Evolutionary conservation across 202 grass and related monocot species (phyloP), one percentile per base, ranked within the genome.

Genomic region (Musa balbisiana): DNA sequence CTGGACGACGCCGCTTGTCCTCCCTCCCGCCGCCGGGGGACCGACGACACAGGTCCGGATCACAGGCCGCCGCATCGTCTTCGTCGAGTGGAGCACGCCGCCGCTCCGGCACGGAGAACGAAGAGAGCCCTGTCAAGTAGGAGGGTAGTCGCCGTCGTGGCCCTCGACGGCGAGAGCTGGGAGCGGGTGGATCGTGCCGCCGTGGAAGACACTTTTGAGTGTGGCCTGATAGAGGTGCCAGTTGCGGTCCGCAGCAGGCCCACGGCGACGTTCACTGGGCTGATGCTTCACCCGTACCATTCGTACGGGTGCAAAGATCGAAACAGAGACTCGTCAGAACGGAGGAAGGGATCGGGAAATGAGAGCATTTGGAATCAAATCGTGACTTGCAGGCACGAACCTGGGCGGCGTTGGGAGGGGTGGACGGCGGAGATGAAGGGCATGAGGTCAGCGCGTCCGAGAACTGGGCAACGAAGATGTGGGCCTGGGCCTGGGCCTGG

Each of bases 391-490:
- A 9, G 2, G 19, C 33, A 20, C 81, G 3, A 71, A 96, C 90
- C 90, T 51, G 94, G 87, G 33, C 90, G 87, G 33, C 90, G 94
- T 63, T 90, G 86, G 1, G 77, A 43, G 6, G 88, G 82, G 16
- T 88, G 85, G 52, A 93, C 94, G 67, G 88, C 87, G 59, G 87
- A 88, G 85, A 98, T 81, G 91, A 98, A 98, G 70, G 94, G 85
- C 70, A 92, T 80, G 72, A 92, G 88, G 0, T 91, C 90, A 2
- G 94, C 88, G 51, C 94, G 94, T 79, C 94, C 94, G 53, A 98
- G 84, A 93, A 93, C 84, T 97, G 93, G 79, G 93, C 86, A 72
- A 89, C 90, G 78, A 97, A 97, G 88, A 88, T 90, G 87, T 94
- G 85, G 55, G 87, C 91, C 76, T 94, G 94, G 20, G 88, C 84